Percentiles rank a stretch among this genome's conserved stretches.
Evolutionary conservation across 2,329 filamentous ascomycete species (phyloP).

Genomic region (Fusarium devonianum): DNA sequence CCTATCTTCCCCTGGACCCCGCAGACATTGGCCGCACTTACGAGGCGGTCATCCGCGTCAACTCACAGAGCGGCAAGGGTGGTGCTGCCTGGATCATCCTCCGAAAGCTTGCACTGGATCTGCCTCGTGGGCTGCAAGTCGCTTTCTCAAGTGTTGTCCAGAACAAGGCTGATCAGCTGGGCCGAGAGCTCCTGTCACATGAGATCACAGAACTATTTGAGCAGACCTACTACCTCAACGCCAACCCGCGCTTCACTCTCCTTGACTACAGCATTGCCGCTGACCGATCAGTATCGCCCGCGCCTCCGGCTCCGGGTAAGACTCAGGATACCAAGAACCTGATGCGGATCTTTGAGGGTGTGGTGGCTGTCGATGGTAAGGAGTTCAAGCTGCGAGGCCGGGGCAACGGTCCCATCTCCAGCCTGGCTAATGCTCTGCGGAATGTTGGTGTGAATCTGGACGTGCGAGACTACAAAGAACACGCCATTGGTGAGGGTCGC

Average conservation of each 20-base stretch:
- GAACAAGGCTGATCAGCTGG: constrained; percentile 77
- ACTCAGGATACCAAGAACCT: constrained; percentile 80
- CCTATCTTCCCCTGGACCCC: constrained; percentile 92
- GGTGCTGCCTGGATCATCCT: constrained; percentile 95
- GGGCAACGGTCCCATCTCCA: constrained; percentile 91
- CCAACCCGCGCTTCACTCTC: constrained; percentile 84
- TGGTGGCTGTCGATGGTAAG: constrained; percentile 80
- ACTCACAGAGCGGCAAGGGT: constrained; percentile 94
- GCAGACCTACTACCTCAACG: constrained; percentile 82
- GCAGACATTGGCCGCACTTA: constrained; percentile 95
- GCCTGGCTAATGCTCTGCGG: constrained; percentile 81
- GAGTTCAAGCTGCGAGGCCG: constrained; percentile 81
- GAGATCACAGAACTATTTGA: constrained; percentile 93
- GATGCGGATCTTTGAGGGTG: constrained; percentile 82
- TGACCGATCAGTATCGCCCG: constrained; percentile 80
- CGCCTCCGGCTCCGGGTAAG: constrained; percentile 71
- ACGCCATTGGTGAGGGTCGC: constrained; percentile 80
- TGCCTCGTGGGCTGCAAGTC: constrained; percentile 90
- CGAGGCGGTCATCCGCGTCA: constrained; percentile 97
- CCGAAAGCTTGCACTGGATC: constrained; percentile 85
- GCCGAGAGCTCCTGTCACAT: constrained; percentile 80
- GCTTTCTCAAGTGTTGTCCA: constrained; percentile 92
- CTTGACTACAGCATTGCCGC: constrained; percentile 91
- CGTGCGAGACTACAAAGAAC: constrained; percentile 94
- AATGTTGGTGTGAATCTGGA: constrained; percentile 85